Evolutionary conservation across 192 early-diverging fungal species (phyloP), one percentile per base, ranked within the genome.

Genomic region (Cetraspora pellucida): DNA sequence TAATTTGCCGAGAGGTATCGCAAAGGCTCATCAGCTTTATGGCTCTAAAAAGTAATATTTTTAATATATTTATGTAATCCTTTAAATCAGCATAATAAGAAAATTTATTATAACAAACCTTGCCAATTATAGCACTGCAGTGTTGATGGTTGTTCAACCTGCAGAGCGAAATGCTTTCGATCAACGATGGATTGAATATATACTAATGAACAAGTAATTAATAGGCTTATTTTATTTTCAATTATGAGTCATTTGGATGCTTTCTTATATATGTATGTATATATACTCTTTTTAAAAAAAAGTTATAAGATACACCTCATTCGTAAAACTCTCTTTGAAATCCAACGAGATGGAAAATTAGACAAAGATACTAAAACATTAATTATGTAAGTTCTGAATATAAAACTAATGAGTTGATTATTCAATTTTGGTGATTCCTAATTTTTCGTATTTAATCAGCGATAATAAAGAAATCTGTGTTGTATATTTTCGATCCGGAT

Each of bases 101-200:
- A 69, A 61, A 64, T 25, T 27, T 65, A 11, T 47, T 45, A 14
- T 30, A 47, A 37, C 37, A 37, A 37, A 37, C 1, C 37, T 7
- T 37, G 37, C 37, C 37, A 37, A 37, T 1, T 46, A 28, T 82
- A 90, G 87, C 31, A 92, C 95, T 0, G 85, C 93, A 49, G 91
- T 94, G 1, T 81, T 94, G 64, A 95, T 98, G 93, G 85, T 99
- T 52, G 91, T 95, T 28, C 96, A 97, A 78, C 94, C 95, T 43
- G 87, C 83, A n/a, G 97, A 99, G 82, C 87, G 94, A 46, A 99
- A 99, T 75, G 87, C 89, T 21, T 96, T 93, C 83, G 97, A 99
- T 83, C 97, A 99, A 81, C 88, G 95, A 58, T 90, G 87, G 85
- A 90, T 96, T 47, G 94, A 95, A 77, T 92, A 93, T 66, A 83